These are phyloP conservation scores for Alternaria postmessia DNA, from an alignment of 2,329 filamentous ascomycete species.

Conservation along the genomic window DNA sequence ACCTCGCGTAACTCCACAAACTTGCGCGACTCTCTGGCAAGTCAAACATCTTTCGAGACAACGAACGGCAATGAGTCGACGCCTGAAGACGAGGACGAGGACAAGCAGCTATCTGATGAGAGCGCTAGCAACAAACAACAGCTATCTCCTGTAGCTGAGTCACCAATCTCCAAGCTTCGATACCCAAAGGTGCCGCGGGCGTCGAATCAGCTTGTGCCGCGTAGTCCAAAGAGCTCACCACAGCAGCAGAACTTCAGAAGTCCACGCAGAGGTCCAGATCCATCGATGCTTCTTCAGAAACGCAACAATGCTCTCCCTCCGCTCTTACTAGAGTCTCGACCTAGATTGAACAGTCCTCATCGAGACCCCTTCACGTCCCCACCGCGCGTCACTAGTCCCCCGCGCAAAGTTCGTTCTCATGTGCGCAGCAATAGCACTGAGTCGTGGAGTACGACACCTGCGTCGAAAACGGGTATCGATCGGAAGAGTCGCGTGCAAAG, in stretches of 20 bases:
- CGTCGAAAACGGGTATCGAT: slow-evolving; percentile 24
- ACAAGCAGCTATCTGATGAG: slow-evolving; percentile 41
- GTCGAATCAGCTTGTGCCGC: slow-evolving; percentile 56
- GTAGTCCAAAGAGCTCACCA: slow-evolving; percentile 39
- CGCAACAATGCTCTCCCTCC: slow-evolving; percentile 31
- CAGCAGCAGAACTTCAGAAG: slow-evolving; percentile 17
- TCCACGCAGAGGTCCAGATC: slow-evolving; percentile 15
- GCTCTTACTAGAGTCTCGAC: slow-evolving; percentile 46
- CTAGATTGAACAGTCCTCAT: slow-evolving; percentile 21
- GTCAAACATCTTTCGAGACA: slow-evolving; percentile 58
- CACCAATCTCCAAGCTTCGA: slow-evolving; percentile 54
- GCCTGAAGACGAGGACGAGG: slow-evolving; percentile 55
- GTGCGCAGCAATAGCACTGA: slow-evolving; percentile 36
- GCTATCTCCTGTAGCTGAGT: slow-evolving; percentile 55
- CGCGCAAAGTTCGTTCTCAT: slow-evolving; percentile 30
- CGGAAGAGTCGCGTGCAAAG: slow-evolving; percentile 36
- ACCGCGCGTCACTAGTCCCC: slow-evolving; percentile 26
- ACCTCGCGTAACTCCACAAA: slow-evolving; percentile 41
- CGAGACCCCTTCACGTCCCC: slow-evolving; percentile 37
- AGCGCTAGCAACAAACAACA: slow-evolving; percentile 21
- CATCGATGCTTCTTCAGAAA: slow-evolving; percentile 23
- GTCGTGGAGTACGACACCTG: slow-evolving; percentile 30
- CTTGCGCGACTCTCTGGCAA: slow-evolving; percentile 44
- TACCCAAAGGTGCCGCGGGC: slow-evolving; percentile 60
- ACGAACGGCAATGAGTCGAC: slow-evolving; percentile 56